Evolutionary conservation across 73 alveolate species (phyloP).

Genomic region (Effrenium voratum): DNA sequence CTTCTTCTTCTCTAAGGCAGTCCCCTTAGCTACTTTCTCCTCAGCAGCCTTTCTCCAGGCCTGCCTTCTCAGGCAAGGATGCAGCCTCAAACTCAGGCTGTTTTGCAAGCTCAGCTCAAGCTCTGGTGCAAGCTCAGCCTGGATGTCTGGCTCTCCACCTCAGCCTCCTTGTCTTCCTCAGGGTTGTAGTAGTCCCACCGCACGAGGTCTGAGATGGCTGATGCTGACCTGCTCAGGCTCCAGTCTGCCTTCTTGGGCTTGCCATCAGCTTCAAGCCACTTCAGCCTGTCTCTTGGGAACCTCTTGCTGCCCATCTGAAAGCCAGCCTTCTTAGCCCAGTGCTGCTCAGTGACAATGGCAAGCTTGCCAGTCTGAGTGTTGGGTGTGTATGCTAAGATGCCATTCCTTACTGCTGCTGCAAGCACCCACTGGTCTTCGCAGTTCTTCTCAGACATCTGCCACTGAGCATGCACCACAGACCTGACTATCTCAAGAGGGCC

Average conservation of each 20-base stretch:
- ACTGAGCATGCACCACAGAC: conserved; percentile 21
- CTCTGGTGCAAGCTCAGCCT: too few relatives aligned
- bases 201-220: not conserved
- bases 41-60: too few relatives aligned
- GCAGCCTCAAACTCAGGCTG: too few relatives aligned
- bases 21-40: too few relatives aligned
- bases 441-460: not conserved
- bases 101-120: too few relatives aligned
- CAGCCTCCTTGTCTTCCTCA: not conserved
- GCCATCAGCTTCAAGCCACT: not conserved
- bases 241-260: too few relatives aligned
- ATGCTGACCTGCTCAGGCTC: not conserved
- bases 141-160: not conserved
- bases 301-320: not conserved
- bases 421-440: conserved; percentile 4
- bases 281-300: not conserved
- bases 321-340: not conserved
- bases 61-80: too few relatives aligned
- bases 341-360: not conserved
- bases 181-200: not conserved
- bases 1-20: too few relatives aligned
- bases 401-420: conserved; percentile 34
- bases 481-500: not conserved
- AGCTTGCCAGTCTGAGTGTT: conserved; percentile 3
- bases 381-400: conserved; percentile 23